Base-by-base conservation (phyloP, 148 eudicot species). In the Simmondsia chinensis region DNA sequence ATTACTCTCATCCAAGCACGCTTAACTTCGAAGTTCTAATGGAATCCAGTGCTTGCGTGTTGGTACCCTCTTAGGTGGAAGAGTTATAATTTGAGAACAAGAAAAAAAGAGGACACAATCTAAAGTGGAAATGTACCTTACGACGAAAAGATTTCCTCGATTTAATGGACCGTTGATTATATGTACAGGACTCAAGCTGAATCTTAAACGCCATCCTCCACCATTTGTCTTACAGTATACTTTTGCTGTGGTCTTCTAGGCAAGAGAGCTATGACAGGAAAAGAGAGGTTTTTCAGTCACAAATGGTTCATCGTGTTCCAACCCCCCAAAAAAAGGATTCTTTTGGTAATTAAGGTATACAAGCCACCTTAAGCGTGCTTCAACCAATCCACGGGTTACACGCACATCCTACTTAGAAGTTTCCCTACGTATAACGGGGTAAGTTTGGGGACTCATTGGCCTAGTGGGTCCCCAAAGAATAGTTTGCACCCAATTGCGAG, bases 231-330 rank as follows among this genome's bases (percentile, higher is more conserved):
- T n/a, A 13, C 26, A 16, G 27, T 48, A 15, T 43, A 54, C 36
- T 57, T 57, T 40, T 45, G 66, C 18, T 39, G 68, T 59, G 61
- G 50, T 51, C 68, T 65, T 56, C 77, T 74, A 60, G 83, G 85
- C 62, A 70, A 43, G 43, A 80, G 79, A 73, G 65, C 96, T 88
- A 32, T 42, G 55, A 10, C 48, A 50, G 45, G 42, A 43, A 73
- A 42, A 46, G 2, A 12, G 8, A 33, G 6, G 57, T 61, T 24
- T 10, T 52, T 43, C 34, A 35, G 46, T 23, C 22, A 14, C 21
- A 27, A 13, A 32, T 15, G 22, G 22, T 3, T 26, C 1, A 48
- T 47, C 3, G 20, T 14, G 17, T 35, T 27, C 5, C 33, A 20
- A 10, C 4, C n/a, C n/a, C n/a, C n/a, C n/a, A n/a, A n/a, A n/a